Percentiles rank a stretch among this genome's conserved stretches.
These are phyloP conservation scores for Corrigiola litoralis DNA, from an alignment of 179 eudicot species.

Conservation along the genomic window DNA sequence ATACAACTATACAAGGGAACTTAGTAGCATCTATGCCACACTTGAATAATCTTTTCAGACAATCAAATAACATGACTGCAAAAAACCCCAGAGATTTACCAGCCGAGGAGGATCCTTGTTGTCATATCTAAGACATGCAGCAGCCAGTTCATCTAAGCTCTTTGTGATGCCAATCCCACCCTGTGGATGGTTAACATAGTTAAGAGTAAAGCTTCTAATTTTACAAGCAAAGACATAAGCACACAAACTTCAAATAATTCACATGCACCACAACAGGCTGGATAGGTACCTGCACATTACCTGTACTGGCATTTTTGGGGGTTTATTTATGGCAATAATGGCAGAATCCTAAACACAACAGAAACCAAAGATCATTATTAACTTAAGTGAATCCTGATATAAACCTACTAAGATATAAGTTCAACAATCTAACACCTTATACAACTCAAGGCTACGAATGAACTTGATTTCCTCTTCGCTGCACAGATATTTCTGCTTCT, in stretches of 20 bases:
- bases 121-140: slow-evolving; percentile 61
- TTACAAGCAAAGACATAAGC: no score
- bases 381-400: neutral
- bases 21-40: no score
- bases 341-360: slow-evolving; percentile 61
- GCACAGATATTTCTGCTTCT: slow-evolving; percentile 30
- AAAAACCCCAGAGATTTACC: slow-evolving; percentile 62
- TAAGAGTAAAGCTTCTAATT: no score
- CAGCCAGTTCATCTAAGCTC: slow-evolving; percentile 89
- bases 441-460: slow-evolving; percentile 60
- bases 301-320: slow-evolving; percentile 95
- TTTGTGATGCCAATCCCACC: slow-evolving; percentile 78
- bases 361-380: neutral
- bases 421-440: slow-evolving; percentile 53
- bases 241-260: neutral
- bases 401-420: neutral
- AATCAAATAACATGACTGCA: no score
- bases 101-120: slow-evolving; percentile 66
- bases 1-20: no score
- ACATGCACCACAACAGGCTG: neutral
- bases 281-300: slow-evolving; percentile 34
- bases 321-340: slow-evolving; percentile 84
- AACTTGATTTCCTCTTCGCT: slow-evolving; percentile 58
- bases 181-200: slow-evolving; percentile 22
- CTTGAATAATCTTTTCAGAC: no score